A percentile compares a stretch with the other conserved stretches of the same genome.
phyloP scores from a whole-genome alignment of 805 yeast genomes.

The Yarrowia sp. region DNA sequence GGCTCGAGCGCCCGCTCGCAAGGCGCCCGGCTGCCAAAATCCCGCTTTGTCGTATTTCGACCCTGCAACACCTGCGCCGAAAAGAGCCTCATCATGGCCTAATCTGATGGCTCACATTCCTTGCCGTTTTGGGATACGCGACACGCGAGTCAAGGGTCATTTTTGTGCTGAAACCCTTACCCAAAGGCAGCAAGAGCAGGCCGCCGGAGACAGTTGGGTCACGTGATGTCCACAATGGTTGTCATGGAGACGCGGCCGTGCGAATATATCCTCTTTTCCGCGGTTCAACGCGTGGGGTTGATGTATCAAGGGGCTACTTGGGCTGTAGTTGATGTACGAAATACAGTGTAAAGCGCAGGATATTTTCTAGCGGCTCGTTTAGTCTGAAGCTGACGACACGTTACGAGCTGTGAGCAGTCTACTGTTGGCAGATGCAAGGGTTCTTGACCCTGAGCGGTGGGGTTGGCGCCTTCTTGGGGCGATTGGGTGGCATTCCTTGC shows the following conservation, averaged over 20 bases:
- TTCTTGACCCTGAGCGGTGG: not conserved
- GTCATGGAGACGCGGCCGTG: not conserved
- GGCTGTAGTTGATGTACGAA: not conserved
- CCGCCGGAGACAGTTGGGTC: no score
- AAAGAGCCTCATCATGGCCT: not conserved
- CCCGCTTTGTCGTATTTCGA: no score
- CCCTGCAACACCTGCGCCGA: no score
- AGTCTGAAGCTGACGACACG: no score
- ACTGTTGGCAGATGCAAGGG: not conserved
- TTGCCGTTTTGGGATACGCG: slow-evolving; percentile 19
- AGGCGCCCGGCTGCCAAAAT: no score
- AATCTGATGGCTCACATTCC: slow-evolving; percentile 23
- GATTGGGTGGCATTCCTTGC: no score
- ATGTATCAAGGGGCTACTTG: not conserved
- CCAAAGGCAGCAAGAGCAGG: slow-evolving; percentile 2
- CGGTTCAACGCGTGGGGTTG: not conserved
- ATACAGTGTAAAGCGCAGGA: not conserved
- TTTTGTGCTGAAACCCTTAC: not conserved
- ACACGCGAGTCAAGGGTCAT: slow-evolving; percentile 24
- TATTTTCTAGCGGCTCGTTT: no score
- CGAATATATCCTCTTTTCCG: no score
- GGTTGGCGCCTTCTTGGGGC: no score
- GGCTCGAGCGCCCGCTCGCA: no score
- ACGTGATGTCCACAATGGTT: slow-evolving; percentile 13
- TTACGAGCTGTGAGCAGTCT: not conserved